Conservation (phyloP, 345 rosid genomes). For the Gossypium arboreum region DNA sequence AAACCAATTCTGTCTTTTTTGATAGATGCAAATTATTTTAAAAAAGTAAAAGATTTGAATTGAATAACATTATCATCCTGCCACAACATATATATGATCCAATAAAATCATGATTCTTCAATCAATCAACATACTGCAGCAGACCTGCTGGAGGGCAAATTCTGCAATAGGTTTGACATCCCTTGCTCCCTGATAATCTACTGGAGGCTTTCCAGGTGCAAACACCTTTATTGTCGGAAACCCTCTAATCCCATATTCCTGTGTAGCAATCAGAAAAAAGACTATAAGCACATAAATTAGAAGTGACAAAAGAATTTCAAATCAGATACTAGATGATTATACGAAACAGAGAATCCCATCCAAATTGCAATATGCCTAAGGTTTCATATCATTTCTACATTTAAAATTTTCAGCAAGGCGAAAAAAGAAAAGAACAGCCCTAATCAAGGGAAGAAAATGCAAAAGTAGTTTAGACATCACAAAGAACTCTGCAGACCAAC, state of each 20-base stretch:
- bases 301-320: neutral
- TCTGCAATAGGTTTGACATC: slow-evolving; percentile 80
- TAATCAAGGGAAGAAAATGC: neutral
- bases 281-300: neutral
- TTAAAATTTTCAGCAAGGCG: neutral
- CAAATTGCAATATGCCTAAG: neutral
- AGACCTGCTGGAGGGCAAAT: slow-evolving; percentile 68
- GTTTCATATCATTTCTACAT: neutral
- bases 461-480: neutral
- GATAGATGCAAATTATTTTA: neutral
- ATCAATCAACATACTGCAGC: slow-evolving; percentile 17
- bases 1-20: neutral
- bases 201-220: slow-evolving; percentile 79
- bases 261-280: slow-evolving; percentile 3
- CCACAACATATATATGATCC: neutral
- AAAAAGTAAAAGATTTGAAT: neutral
- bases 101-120: slow-evolving; percentile 4
- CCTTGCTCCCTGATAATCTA: slow-evolving; percentile 93
- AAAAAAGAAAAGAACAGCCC: neutral
- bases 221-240: slow-evolving; percentile 91
- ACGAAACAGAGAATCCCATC: neutral
- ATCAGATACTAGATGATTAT: neutral
- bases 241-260: slow-evolving; percentile 90
- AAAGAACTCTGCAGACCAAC: neutral
- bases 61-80: neutral